Percentiles rank a stretch among this genome's conserved stretches.
Conservation (phyloP, 164 flowering plant species). For the Platanus orientalis region DNA sequence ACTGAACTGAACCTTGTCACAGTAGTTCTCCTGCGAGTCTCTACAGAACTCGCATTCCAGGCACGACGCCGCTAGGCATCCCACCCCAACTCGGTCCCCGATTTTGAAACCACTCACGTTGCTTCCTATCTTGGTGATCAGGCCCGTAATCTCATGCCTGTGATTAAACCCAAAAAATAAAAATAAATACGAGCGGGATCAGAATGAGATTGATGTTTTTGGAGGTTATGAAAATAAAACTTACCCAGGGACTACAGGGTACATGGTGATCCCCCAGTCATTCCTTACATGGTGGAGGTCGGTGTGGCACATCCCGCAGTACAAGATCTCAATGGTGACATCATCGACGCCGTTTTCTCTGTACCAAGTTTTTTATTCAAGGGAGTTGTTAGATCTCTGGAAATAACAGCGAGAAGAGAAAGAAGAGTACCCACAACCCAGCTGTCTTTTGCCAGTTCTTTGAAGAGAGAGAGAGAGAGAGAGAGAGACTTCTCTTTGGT, state of each 20-base stretch:
- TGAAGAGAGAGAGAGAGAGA: too few relatives aligned
- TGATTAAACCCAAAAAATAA: constrained; percentile 7
- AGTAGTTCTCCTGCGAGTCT: constrained; percentile 51
- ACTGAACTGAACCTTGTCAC: constrained; percentile 34
- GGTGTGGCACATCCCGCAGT: constrained; percentile 82
- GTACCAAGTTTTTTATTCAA: too few relatives aligned
- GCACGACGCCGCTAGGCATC: constrained; percentile 59
- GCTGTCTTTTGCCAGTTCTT: too few relatives aligned
- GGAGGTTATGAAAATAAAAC: background rate
- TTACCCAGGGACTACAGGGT: constrained; percentile 84
- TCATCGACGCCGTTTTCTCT: constrained; percentile 65
- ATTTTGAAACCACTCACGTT: constrained; percentile 48
- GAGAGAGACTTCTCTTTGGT: too few relatives aligned
- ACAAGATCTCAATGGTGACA: constrained; percentile 58
- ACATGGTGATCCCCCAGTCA: constrained; percentile 77
- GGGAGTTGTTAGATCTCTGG: too few relatives aligned
- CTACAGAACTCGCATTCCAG: constrained; percentile 56
- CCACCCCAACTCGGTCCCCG: constrained; percentile 64
- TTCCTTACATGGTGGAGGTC: constrained; percentile 56
- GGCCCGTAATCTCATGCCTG: constrained; percentile 71
- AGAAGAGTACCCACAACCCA: too few relatives aligned
- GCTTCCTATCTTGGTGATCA: constrained; percentile 47
- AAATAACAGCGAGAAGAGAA: too few relatives aligned
- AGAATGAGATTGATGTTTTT: too few relatives aligned
- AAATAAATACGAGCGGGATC: too few relatives aligned